Conservation (phyloP, 495 filamentous ascomycete species). For the Cercophora sp. region DNA sequence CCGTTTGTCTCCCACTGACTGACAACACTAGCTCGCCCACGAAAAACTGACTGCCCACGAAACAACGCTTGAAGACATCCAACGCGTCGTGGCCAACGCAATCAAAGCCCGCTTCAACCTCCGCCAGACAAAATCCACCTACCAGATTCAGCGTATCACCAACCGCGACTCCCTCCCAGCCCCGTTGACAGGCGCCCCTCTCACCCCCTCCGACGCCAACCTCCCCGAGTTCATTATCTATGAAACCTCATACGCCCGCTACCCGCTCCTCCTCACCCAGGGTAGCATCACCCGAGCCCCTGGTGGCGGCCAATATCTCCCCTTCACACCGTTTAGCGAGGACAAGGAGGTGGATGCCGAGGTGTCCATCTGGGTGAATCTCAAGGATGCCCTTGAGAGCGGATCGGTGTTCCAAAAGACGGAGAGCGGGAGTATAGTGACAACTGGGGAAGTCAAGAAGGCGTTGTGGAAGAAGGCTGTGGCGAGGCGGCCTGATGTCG, state of each 20-base stretch:
- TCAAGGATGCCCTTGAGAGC: conserved; percentile 27
- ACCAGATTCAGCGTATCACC: conserved; percentile 27
- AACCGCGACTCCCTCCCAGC: conserved; percentile 16
- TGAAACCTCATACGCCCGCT: conserved; percentile 37
- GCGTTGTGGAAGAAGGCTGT: conserved; percentile 34
- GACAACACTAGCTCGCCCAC: conserved; percentile 29
- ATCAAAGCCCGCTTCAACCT: conserved; percentile 32
- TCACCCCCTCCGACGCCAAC: conserved; percentile 23
- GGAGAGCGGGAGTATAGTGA: conserved; percentile 28
- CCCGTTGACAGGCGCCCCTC: conserved; percentile 23
- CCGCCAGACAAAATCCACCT: conserved; percentile 22
- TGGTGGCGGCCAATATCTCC: conserved; percentile 23
- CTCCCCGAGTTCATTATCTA: conserved; percentile 35
- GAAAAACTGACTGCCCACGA: conserved; percentile 29
- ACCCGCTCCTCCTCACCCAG: conserved; percentile 29
- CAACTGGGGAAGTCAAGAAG: conserved; percentile 30
- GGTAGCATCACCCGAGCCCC: conserved; percentile 32
- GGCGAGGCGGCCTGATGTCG: conserved; percentile 32
- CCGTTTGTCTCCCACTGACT: neutral
- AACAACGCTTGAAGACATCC: conserved; percentile 34
- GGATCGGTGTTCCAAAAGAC: conserved; percentile 28
- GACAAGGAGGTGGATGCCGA: conserved; percentile 22
- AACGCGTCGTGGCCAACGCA: conserved; percentile 29
- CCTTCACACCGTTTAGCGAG: conserved; percentile 25
- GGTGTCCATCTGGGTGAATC: conserved; percentile 35